A percentile compares a stretch with the other conserved stretches of the same genome.
Conservation (phyloP, 768 basidiomycete species). For the Psilocybe cyanescens region DNA sequence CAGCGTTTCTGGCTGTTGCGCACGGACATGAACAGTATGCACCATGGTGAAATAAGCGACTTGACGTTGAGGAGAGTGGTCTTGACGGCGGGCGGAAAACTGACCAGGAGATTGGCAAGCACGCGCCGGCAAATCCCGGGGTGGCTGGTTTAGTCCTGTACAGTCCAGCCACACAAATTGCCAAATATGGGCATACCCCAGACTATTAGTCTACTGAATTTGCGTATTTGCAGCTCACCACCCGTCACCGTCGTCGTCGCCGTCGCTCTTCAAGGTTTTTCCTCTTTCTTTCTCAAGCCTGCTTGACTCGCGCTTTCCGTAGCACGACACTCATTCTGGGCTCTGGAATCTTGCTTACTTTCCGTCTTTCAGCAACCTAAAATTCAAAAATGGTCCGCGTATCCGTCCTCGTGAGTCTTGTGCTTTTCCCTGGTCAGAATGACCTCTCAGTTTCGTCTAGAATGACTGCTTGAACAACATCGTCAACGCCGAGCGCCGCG, state of each 20-base stretch:
- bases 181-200: conserved; percentile 15
- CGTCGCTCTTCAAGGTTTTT: conserved; percentile 44
- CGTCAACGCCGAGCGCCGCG: conserved; percentile 99
- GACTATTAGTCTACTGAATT: not conserved
- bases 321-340: conserved; percentile 87
- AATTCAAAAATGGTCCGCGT: conserved; percentile 79
- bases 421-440: not conserved
- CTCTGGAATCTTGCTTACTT: conserved; percentile 42
- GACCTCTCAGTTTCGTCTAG: conserved; percentile 24
- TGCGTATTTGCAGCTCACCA: not conserved
- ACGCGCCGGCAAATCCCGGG: conserved; percentile 35
- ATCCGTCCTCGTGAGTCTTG: conserved; percentile 79
- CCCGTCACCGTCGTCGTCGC: conserved; percentile 21
- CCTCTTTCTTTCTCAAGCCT: conserved; percentile 35
- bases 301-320: conserved; percentile 83
- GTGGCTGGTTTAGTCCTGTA: conserved; percentile 48
- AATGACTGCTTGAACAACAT: conserved; percentile 88
- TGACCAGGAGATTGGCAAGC: conserved; percentile 9
- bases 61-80: conserved; percentile 25
- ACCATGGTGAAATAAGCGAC: conserved; percentile 57
- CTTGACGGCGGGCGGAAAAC: conserved; percentile 22
- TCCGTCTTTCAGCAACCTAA: conserved; percentile 26
- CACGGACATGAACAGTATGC: conserved; percentile 14
- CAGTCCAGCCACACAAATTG: conserved; percentile 31
- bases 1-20: conserved; percentile 16